Evolutionary conservation across 371 early-diverging fungal genomes (phyloP), one percentile per base, ranked within the genome.

Genomic region (Dichotomocladium elegans): DNA sequence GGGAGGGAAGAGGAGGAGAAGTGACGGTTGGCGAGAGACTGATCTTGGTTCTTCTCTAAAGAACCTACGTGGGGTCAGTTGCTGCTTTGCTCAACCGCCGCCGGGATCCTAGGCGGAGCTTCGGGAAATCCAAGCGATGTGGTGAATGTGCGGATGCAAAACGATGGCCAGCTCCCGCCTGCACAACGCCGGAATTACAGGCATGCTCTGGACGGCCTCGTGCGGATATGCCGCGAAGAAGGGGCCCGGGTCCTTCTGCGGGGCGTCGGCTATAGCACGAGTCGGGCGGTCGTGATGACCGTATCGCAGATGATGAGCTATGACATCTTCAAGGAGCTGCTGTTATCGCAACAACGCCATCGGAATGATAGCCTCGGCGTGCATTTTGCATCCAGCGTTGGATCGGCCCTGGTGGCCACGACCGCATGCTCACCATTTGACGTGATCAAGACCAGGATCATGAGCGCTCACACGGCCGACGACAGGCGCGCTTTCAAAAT

Each of bases 381-480:
- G 35, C 94, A 95, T 59, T 89, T 93, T 53, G 58, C 72, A n/a
- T 80, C 90, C 5, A 90, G 90, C 65, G 60, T 89, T 46, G 30
- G 3, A 27, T 34, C 66, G 45, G 86, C 84, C 12, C 66, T 87
- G 37, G 79, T 87, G 3, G 86, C 90, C 0, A 90, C 90, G 3
- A 88, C 90, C 0, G 74, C 77, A 0, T 79, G 77, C 5, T 76
- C 82, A 3, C 85, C 87, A 0, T 60, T 83, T 4, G 90, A 90
- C 60, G 90, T 88, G 19, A 71, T 87, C 19, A 90, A 90, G 58
- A 87, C 86, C 1, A 72, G 90, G 2, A 73, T 87, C 6, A 88
- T 88, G 90, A 59, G 60, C 33, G 68, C 79, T 9, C 52, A 37
- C 11, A 60, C 60, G 33, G 64, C 60, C 14, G 35, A 25, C 25